Evolutionary conservation across 768 basidiomycete genomes (phyloP), one percentile per base, ranked within the genome.

Genomic region (Royoungia palumana): DNA sequence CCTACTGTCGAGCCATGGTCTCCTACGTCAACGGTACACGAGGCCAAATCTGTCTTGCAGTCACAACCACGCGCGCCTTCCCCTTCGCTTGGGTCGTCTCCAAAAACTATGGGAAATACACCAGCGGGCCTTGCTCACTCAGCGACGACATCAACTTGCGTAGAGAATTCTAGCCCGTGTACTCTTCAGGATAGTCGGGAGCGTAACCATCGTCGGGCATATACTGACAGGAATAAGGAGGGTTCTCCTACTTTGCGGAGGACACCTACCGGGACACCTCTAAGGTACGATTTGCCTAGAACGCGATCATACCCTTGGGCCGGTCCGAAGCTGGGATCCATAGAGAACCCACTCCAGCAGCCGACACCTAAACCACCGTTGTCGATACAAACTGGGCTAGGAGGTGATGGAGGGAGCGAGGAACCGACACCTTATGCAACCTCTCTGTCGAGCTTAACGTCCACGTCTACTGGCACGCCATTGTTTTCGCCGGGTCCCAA

Each of bases 191-290:
- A 57, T 30, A 51, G 47, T 32, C 56, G 52, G 37, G 57, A 54
- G 36, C 65, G 82, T 45, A 75, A 82, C 53, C 85, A 85, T 61
- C 75, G 74, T 49, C 74, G 83, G 9, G 79, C 83, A 6, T 81
- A 80, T 58, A 75, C 79, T 47, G 80, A 83, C 51, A 50, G 70
- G 22, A 55, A 51, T 40, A 56, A 66, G n/a, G 59, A 67, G 34
- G 64, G 42, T 22, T 56, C 65, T 16, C 60, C 66, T 5, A 58
- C 49, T 14, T 46, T 79, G 47, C 74, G 69, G 52, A 66, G 62
- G 56, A 82, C 82, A 13, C 78, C 79, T 4, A 72, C 77, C 6
- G 77, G 77, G 5, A 74, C 76, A 32, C 76, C 77, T 16, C 66
- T 61, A 36, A 56, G 43, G 61, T 49, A 53, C 48, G 43, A 39